Evolutionary conservation across 441 rosid genomes (phyloP).

Genomic region (Brassica balearica): DNA sequence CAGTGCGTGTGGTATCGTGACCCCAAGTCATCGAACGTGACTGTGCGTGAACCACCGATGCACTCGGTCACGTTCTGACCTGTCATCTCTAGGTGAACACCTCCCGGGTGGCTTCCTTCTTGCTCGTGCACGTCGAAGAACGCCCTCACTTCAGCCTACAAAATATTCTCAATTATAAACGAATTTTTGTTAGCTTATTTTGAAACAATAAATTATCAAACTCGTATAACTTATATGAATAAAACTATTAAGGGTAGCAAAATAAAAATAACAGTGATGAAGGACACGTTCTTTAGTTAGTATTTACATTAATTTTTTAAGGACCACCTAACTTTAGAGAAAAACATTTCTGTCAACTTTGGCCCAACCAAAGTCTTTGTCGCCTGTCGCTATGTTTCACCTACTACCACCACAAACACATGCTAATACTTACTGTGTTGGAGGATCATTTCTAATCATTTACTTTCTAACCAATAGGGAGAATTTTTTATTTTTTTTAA

Average conservation of each 20-base stretch:
- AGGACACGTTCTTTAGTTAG: neutral
- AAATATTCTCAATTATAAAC: neutral
- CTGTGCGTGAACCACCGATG: conserved; percentile 92
- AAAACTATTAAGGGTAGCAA: neutral
- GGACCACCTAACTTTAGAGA: conserved; percentile 39
- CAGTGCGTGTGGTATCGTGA: conserved; percentile 96
- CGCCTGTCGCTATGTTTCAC: conserved; percentile 25
- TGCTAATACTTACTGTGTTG: conserved; percentile 9
- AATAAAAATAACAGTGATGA: neutral
- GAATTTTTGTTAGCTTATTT: neutral
- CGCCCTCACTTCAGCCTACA: conserved; percentile 93
- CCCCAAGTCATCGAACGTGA: conserved; percentile 90
- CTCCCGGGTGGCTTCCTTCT: conserved; percentile 97
- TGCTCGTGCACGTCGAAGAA: conserved; percentile 98
- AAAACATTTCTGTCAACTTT: conserved; percentile 30
- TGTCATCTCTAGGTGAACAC: conserved; percentile 92
- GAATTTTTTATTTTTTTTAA: neutral
- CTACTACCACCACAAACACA: conserved; percentile 19
- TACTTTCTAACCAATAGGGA: neutral
- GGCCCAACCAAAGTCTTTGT: conserved; percentile 34
- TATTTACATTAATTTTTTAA: neutral
- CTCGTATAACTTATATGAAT: neutral
- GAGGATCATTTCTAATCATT: conserved; percentile 14
- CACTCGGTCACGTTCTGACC: conserved; percentile 98
- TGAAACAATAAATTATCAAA: neutral